phyloP scores from a whole-genome alignment of 768 basidiomycete genomes.

The Podaxis sp. region DNA sequence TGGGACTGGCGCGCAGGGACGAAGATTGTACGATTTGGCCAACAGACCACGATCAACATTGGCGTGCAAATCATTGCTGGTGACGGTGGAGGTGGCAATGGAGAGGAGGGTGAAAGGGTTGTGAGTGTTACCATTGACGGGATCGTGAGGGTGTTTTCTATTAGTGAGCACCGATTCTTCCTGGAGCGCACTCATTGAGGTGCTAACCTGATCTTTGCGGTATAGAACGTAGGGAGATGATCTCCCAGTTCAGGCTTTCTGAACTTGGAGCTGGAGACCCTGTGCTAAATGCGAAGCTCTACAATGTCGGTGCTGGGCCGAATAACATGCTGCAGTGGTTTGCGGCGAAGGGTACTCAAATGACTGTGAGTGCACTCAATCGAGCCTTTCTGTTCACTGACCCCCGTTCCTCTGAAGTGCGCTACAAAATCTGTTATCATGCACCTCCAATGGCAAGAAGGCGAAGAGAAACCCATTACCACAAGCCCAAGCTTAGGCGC shows the following conservation, averaged over 20 bases:
- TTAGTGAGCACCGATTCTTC: constrained; percentile 52
- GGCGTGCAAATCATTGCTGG: constrained; percentile 82
- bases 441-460: constrained; percentile 85
- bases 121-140: constrained; percentile 94
- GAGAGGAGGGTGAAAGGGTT: constrained; percentile 72
- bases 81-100: constrained; percentile 28
- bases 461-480: constrained; percentile 33
- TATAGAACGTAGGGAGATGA: constrained; percentile 75
- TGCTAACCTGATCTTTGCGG: not conserved
- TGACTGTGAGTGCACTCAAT: constrained; percentile 61
- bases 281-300: constrained; percentile 61
- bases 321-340: constrained; percentile 96
- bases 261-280: constrained; percentile 74
- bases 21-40: constrained; percentile 89
- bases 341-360: constrained; percentile 84
- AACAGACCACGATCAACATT: constrained; percentile 90
- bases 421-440: constrained; percentile 86
- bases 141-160: constrained; percentile 87
- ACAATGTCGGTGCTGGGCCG: constrained; percentile 76
- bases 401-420: constrained; percentile 47
- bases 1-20: constrained; percentile 91
- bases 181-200: not conserved
- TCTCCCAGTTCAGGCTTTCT: constrained; percentile 86
- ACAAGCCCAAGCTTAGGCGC: constrained; percentile 22
- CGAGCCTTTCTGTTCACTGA: not conserved